Base-by-base conservation (phyloP, 257 asterid genomes). In the Pogostemon cablin region DNA sequence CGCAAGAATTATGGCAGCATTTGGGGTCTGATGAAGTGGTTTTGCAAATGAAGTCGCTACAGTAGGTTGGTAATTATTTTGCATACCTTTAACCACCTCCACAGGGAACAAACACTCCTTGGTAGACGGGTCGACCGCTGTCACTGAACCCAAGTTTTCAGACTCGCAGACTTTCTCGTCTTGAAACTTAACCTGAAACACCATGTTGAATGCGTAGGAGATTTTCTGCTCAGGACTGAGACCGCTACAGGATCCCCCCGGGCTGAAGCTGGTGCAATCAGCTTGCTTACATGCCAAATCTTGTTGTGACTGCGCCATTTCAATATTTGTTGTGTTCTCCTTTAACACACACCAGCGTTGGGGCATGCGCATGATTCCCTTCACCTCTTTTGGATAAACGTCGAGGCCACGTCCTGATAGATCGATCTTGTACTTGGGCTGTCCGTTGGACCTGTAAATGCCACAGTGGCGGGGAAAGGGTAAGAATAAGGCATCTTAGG, bases 361-460 rank as follows among this genome's bases (percentile, higher is more conserved):
- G 0, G 80, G 87, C 85, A 84, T 81, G 17, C 68, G 69, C 67
- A 47, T 63, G 56, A 77, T 75, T 44, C 83, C 89, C 66, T 35
- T 63, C 0, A 73, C 73, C 32, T 6, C 11, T 0, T 77, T 20
- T 0, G 86, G 89, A 15, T 48, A 69, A 2, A 75, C 54, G 49
- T 79, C 72, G 3, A 80, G 77, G 0, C 82, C 82, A 15, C 66
- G 72, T 0, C 86, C 81, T 0, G 85, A n/a, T 5, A 84, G 60
- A 15, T 81, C 85, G 53, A 84, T 80, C 71, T 69, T 69, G 55
- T 64, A 84, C 67, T 84, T 84, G n/a, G 87, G 83, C 43, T 10
- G 0, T 0, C 85, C 87, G 40, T 83, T 80, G 9, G 68, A 43
- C 39, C 81, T 49, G 72, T 84, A 84, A n/a, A 84, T 73, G 3